Base-by-base conservation (phyloP, 192 early-diverging fungal genomes). In the Coemansia sp. region DNA sequence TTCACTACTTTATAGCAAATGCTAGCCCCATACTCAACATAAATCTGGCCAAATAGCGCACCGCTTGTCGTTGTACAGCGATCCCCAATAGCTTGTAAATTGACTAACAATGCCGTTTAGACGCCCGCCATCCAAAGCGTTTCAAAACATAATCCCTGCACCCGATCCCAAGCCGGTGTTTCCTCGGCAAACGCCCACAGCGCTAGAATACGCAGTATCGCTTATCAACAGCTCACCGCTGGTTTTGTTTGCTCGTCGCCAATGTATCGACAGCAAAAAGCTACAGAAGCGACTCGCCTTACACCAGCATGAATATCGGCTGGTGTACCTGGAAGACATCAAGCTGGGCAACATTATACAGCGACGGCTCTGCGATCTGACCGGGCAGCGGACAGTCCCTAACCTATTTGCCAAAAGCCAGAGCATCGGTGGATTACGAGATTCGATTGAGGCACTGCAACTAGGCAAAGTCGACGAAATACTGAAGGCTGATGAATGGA, bases 331-430 rank as follows among this genome's bases (percentile, higher is more conserved):
- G 27, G 63, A 66, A 11, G 50, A 58, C 1, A 8, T 73, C 4
- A 45, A 56, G 3, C 21, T 54, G 19, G 70, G 70, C 5, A 55
- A 48, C 14, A 58, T 59, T 9, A 41, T 73, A 19, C 70, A 73
- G 52, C 58, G 70, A 1, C 57, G 70, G 22, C 42, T 73, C 1
- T 59, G 64, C 31, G 70, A 73, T 46, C 31, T 73, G 25, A 73
- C 63, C 0, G 70, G 62, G 0, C 70, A 73, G 17, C 66, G 70
- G 70, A 73, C 70, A 20, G 63, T 62, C 9, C 70, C 70, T 11
- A 55, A 66, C 27, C 30, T 73, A 7, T 73, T 72, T 73, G 54
- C 52, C 17, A 66, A 66, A 28, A 65, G 70, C 28, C 63, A 73
- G 51, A 54, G 55, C 32, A 58, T 73, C 23, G 70, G 70, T 7